Percentiles rank a stretch among this genome's conserved stretches.
These are phyloP conservation scores for Tubosaeta brunneosetosa DNA, from an alignment of 768 basidiomycete genomes.

Conservation along the genomic window DNA sequence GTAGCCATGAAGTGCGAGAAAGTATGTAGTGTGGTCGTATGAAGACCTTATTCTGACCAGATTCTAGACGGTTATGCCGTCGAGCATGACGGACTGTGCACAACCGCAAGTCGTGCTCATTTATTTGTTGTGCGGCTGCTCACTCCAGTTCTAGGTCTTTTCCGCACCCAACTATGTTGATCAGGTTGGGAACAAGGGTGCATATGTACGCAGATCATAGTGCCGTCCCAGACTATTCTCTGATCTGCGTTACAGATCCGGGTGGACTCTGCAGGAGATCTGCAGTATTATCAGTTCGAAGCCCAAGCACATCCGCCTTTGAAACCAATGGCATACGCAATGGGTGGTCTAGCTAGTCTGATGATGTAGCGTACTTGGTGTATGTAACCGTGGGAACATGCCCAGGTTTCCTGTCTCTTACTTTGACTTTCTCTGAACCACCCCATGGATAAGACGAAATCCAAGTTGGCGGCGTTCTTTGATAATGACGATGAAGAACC, in stretches of 20 bases:
- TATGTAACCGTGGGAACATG: slow-evolving; percentile 24
- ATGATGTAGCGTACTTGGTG: slow-evolving; percentile 48
- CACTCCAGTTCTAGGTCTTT: slow-evolving; percentile 55
- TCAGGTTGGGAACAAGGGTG: slow-evolving; percentile 87
- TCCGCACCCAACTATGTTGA: slow-evolving; percentile 96
- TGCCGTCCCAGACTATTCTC: neutral
- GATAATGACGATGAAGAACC: slow-evolving; percentile 81
- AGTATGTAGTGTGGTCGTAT: slow-evolving; percentile 38
- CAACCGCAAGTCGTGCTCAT: slow-evolving; percentile 56
- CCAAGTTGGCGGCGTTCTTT: slow-evolving; percentile 73
- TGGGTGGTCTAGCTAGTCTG: slow-evolving; percentile 59
- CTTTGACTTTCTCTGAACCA: slow-evolving; percentile 2
- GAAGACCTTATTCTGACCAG: slow-evolving; percentile 2
- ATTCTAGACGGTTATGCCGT: slow-evolving; percentile 82
- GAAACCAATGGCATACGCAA: slow-evolving; percentile 89
- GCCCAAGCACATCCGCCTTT: slow-evolving; percentile 85
- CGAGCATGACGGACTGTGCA: slow-evolving; percentile 92
- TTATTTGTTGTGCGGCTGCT: slow-evolving; percentile 7
- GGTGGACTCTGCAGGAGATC: slow-evolving; percentile 71
- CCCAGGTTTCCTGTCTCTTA: neutral
- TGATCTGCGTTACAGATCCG: slow-evolving; percentile 52
- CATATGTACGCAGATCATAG: slow-evolving; percentile 57
- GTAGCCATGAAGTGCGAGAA: slow-evolving; percentile 96
- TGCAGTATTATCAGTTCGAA: slow-evolving; percentile 76
- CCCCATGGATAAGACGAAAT: slow-evolving; percentile 34